phyloP scores from a whole-genome alignment of 176 grass and related monocot species.

The Chrysopogon serrulatus region DNA sequence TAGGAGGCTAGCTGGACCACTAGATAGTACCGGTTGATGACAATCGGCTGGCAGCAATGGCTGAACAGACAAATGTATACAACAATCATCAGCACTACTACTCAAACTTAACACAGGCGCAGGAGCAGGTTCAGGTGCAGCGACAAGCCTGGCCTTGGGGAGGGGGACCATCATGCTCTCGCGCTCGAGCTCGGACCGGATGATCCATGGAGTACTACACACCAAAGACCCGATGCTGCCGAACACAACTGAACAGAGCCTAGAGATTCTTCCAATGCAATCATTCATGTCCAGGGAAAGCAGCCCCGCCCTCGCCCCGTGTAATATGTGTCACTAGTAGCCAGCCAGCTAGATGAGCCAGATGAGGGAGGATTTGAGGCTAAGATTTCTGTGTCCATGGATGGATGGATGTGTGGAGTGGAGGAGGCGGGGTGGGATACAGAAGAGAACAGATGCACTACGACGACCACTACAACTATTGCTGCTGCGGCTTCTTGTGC shows the following conservation, averaged over 20 bases:
- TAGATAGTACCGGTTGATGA: background rate
- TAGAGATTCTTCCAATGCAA: constrained; percentile 25
- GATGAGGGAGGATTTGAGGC: constrained; percentile 21
- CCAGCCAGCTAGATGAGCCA: background rate
- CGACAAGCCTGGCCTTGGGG: background rate
- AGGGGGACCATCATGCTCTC: background rate
- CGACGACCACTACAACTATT: background rate
- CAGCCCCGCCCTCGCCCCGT: background rate
- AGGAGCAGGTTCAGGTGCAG: background rate
- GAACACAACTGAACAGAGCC: constrained; percentile 26
- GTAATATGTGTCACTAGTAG: background rate
- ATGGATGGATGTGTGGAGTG: background rate
- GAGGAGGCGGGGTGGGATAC: background rate
- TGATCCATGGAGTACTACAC: constrained; percentile 37
- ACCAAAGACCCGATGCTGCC: constrained; percentile 16
- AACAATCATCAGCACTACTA: constrained; percentile 24
- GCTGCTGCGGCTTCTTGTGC: constrained; percentile 25
- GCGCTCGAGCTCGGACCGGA: background rate
- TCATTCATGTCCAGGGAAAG: constrained; percentile 20
- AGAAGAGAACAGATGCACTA: background rate
- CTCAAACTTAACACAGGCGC: constrained; percentile 29
- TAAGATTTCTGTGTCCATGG: background rate
- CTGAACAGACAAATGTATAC: constrained; percentile 30
- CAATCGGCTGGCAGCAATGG: constrained; percentile 12
- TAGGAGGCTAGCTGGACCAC: constrained; percentile 28